Conservation (phyloP, 345 rosid species). For the Aegle marmelos region DNA sequence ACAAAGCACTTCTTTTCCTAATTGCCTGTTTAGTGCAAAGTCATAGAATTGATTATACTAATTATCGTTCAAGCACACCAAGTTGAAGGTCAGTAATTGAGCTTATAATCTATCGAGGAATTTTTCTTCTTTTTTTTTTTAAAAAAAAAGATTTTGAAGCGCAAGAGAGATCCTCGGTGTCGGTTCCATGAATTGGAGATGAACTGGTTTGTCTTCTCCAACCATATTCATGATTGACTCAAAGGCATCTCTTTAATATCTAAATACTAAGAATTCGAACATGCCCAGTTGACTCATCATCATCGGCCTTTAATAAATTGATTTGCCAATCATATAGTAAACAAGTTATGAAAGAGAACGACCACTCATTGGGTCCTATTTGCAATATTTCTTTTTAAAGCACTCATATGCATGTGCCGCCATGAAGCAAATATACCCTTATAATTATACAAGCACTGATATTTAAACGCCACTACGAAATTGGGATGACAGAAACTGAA, state of each 20-base stretch:
- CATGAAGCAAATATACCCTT: not conserved
- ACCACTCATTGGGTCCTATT: not conserved
- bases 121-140: too few relatives aligned
- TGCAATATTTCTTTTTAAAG: not conserved
- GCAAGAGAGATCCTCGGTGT: not conserved
- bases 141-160: not conserved
- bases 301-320: too few relatives aligned
- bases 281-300: not conserved
- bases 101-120: too few relatives aligned
- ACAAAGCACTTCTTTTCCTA: too few relatives aligned
- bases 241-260: too few relatives aligned
- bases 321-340: not conserved
- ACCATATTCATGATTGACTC: not conserved
- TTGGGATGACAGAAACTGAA: too few relatives aligned
- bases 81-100: too few relatives aligned
- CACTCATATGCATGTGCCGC: not conserved
- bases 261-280: not conserved
- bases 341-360: not conserved
- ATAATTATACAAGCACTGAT: too few relatives aligned
- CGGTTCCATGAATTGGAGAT: not conserved
- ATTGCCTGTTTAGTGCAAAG: too few relatives aligned
- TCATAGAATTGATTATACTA: too few relatives aligned
- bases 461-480: too few relatives aligned
- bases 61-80: too few relatives aligned
- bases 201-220: not conserved